Evolutionary conservation across 768 basidiomycete genomes (phyloP).

Genomic region (Baorangia bicolor): DNA sequence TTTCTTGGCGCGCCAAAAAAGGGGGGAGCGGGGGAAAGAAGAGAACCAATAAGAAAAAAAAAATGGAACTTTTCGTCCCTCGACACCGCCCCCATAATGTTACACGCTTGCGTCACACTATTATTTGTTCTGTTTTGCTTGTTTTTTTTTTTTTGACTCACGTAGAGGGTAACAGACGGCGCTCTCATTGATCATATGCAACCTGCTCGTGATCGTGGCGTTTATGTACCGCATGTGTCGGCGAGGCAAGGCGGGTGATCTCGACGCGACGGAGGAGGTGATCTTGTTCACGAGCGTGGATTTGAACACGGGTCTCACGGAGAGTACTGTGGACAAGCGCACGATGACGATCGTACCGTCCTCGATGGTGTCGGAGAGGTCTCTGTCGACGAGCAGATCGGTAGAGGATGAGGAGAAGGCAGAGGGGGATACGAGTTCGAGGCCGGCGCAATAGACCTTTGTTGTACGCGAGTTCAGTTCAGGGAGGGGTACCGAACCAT

Average conservation of each 20-base stretch:
- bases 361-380: background rate
- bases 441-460: background rate
- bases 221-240: constrained; percentile 19
- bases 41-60: background rate
- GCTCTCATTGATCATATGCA: constrained; percentile 25
- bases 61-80: background rate
- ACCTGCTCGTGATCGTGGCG: constrained; percentile 25
- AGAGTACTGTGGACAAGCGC: background rate
- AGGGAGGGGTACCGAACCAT: background rate
- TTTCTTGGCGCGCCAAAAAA: background rate
- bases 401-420: background rate
- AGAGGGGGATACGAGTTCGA: background rate
- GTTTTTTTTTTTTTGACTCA: background rate
- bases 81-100: background rate
- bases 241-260: background rate
- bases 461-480: background rate
- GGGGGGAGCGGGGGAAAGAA: no score
- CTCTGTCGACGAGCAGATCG: background rate
- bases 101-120: background rate
- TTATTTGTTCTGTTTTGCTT: no score
- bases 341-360: background rate
- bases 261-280: background rate
- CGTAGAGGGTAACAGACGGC: constrained; percentile 14
- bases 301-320: background rate
- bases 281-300: constrained; percentile 19